Evolutionary conservation across 2,329 filamentous ascomycete species (phyloP).

Genomic region (Ascochyta viciae-villosae): DNA sequence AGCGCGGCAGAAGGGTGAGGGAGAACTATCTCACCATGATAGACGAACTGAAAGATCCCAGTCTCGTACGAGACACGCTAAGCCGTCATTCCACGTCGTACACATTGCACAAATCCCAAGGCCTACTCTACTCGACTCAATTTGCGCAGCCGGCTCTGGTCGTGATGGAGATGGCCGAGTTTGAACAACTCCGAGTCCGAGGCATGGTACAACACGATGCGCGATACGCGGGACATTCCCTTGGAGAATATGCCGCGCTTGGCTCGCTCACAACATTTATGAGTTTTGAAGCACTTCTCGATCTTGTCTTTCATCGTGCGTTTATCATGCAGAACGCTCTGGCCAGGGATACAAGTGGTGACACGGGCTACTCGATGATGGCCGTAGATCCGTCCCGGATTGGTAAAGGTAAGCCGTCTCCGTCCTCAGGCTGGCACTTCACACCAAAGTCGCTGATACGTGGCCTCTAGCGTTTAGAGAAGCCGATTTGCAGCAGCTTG

Average conservation of each 20-base stretch:
- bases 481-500: too few relatives aligned
- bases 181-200: constrained; percentile 12
- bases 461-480: too few relatives aligned
- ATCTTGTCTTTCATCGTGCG: constrained; percentile 29
- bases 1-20: constrained; percentile 40
- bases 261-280: constrained; percentile 21
- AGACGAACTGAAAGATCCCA: constrained; percentile 3
- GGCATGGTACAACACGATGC: constrained; percentile 5
- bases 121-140: constrained; percentile 29
- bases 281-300: constrained; percentile 22
- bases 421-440: constrained; percentile 27
- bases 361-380: constrained; percentile 26
- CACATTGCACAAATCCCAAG: constrained; percentile 21
- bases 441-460: background rate
- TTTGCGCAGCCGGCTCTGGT: constrained; percentile 32
- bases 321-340: constrained; percentile 31
- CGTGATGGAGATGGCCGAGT: constrained; percentile 15
- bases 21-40: constrained; percentile 45
- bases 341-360: constrained; percentile 20
- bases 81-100: constrained; percentile 20
- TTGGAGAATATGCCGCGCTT: constrained; percentile 26
- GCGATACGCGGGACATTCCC: constrained; percentile 5
- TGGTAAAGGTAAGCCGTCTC: background rate
- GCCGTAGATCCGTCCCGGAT: constrained; percentile 26
- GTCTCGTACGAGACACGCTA: too few relatives aligned